Evolutionary conservation across 129 eudicot species (phyloP).

Genomic region (Flaveria brownii): DNA sequence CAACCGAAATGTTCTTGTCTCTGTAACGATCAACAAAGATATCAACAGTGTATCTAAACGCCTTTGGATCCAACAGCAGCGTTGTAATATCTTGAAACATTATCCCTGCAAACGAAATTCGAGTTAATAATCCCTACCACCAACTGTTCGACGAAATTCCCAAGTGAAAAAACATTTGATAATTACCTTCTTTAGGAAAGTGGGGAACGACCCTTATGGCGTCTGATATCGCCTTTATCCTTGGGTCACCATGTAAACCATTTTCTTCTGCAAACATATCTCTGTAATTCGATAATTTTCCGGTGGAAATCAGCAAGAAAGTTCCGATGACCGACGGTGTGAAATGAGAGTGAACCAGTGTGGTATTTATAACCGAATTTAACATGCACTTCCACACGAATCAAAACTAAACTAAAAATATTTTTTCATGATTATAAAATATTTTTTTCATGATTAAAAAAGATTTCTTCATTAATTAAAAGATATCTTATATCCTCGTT

Average conservation of each 20-base stretch:
- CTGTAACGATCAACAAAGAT: constrained; percentile 91
- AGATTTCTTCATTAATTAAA: not conserved
- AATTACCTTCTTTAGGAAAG: constrained; percentile 76
- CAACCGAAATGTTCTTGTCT: constrained; percentile 79
- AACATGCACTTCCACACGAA: constrained; percentile 20
- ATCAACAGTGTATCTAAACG: constrained; percentile 80
- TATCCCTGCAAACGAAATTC: constrained; percentile 51
- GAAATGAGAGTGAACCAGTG: not conserved
- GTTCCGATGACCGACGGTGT: constrained; percentile 5
- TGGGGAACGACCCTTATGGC: constrained; percentile 81
- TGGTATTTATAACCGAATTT: constrained; percentile 32
- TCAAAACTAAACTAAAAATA: not conserved
- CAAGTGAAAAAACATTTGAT: not conserved
- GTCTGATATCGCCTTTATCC: constrained; percentile 73
- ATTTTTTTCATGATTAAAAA: not conserved
- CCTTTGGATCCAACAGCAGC: constrained; percentile 75
- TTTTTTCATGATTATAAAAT: not conserved
- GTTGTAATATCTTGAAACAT: constrained; percentile 98
- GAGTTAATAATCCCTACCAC: constrained; percentile 7
- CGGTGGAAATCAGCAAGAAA: constrained; percentile 8
- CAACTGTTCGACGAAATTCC: constrained; percentile 41
- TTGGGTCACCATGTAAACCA: constrained; percentile 77
- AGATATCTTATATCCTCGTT: not conserved
- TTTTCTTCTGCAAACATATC: constrained; percentile 82
- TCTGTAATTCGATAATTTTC: not conserved